Percentiles rank a stretch among this genome's conserved stretches.
Evolutionary conservation across 768 basidiomycete species (phyloP).

Genomic region (Pleurotus eryngii): DNA sequence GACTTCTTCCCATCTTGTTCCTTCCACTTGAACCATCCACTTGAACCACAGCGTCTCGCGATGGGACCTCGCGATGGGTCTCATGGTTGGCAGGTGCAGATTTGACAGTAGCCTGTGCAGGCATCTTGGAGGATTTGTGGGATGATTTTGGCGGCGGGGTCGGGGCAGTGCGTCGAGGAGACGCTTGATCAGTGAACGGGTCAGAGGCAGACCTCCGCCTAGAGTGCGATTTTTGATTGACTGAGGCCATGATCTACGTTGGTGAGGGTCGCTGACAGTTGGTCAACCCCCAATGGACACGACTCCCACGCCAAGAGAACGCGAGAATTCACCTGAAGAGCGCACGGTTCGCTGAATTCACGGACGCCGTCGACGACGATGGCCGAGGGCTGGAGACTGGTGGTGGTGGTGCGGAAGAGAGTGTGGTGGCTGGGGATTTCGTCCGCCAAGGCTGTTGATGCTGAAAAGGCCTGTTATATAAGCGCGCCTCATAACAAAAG

Average conservation of each 20-base stretch:
- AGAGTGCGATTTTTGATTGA: conserved; percentile 24
- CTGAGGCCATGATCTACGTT: conserved; percentile 26
- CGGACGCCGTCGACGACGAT: too few relatives aligned
- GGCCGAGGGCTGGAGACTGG: background rate
- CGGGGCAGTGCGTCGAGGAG: conserved; percentile 21
- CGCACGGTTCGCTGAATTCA: too few relatives aligned
- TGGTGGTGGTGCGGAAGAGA: conserved; percentile 14
- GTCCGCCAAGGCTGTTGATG: too few relatives aligned
- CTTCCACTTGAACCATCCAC: conserved; percentile 34
- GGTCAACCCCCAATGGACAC: background rate
- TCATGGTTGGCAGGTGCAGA: conserved; percentile 21
- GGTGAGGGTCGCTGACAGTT: conserved; percentile 9
- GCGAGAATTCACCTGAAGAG: too few relatives aligned
- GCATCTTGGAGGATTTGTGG: conserved; percentile 27
- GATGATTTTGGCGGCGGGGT: conserved; percentile 34
- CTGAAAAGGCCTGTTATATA: too few relatives aligned
- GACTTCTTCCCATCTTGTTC: conserved; percentile 54
- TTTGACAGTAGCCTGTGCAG: conserved; percentile 27
- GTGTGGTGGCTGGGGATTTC: background rate
- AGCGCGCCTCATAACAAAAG: too few relatives aligned
- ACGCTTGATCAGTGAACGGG: conserved; percentile 45
- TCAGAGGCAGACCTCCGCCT: conserved; percentile 48
- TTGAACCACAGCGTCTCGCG: conserved; percentile 63
- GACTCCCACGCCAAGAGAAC: background rate
- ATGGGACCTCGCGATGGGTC: conserved; percentile 46